Evolutionary conservation across 192 early-diverging fungal genomes (phyloP).

Genomic region (Geranomyces variabilis): DNA sequence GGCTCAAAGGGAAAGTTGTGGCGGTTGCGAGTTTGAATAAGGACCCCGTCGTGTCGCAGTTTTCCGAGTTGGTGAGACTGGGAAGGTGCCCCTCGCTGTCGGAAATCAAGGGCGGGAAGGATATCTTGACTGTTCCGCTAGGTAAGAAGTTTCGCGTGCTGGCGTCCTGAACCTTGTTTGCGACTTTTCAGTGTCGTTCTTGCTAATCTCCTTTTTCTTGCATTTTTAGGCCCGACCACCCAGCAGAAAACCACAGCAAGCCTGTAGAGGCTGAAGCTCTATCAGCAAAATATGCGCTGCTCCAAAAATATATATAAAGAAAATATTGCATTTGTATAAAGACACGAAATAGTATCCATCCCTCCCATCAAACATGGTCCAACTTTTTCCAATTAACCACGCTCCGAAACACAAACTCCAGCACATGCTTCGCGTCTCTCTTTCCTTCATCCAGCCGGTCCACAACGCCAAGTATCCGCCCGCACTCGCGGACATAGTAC

Average conservation of each 20-base stretch:
- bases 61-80: neutral
- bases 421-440: conserved; percentile 54
- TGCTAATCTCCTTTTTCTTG: too few relatives aligned
- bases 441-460: conserved; percentile 53
- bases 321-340: too few relatives aligned
- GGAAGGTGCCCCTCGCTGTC: neutral
- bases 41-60: neutral
- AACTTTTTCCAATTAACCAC: conserved; percentile 67
- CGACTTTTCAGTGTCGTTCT: too few relatives aligned
- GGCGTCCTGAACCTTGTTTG: too few relatives aligned
- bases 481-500: conserved; percentile 67
- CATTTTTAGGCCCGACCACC: too few relatives aligned
- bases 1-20: neutral
- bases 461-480: conserved; percentile 58
- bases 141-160: too few relatives aligned
- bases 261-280: too few relatives aligned
- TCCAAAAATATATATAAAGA: too few relatives aligned
- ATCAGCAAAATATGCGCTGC: too few relatives aligned
- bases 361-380: conserved; percentile 44
- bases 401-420: conserved; percentile 59
- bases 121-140: neutral
- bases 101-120: conserved; percentile 7
- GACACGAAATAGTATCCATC: too few relatives aligned
- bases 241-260: too few relatives aligned
- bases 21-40: conserved; percentile 11